Percentiles rank a stretch among this genome's conserved stretches.
Evolutionary conservation across 1,284 basidiomycete species (phyloP).

Genomic region (Macrocybe sp.): DNA sequence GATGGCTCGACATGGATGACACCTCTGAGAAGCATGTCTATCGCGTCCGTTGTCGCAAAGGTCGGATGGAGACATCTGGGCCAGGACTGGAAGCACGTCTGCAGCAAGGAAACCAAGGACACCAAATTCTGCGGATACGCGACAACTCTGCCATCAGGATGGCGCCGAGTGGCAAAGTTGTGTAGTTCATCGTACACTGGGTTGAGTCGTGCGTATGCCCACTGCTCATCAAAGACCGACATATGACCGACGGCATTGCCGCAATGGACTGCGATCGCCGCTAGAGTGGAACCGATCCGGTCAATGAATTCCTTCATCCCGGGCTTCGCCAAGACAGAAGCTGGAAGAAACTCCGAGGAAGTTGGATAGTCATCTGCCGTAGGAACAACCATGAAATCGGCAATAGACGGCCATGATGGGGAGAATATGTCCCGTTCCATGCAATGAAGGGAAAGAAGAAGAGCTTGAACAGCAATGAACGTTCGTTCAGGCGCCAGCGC

Average conservation of each 20-base stretch:
- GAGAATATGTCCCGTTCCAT: conserved; percentile 68
- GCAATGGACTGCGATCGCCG: conserved; percentile 60
- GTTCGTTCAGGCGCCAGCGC: conserved; percentile 70
- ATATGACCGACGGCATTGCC: conserved; percentile 70
- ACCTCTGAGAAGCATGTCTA: conserved; percentile 80
- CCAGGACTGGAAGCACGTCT: conserved; percentile 81
- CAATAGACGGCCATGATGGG: conserved; percentile 73
- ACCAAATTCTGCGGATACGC: conserved; percentile 65
- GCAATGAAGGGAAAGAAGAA: conserved; percentile 67
- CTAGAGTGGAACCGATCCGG: conserved; percentile 57
- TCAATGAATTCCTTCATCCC: conserved; percentile 79
- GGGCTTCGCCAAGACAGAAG: conserved; percentile 50
- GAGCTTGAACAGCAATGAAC: conserved; percentile 73
- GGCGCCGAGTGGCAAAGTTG: conserved; percentile 59
- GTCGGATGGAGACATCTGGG: conserved; percentile 71
- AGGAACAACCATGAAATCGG: conserved; percentile 64
- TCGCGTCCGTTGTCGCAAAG: conserved; percentile 54
- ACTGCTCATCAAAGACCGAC: conserved; percentile 84
- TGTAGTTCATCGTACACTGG: conserved; percentile 68
- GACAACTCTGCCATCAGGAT: conserved; percentile 60
- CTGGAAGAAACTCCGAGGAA: conserved; percentile 58
- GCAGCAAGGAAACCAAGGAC: conserved; percentile 71
- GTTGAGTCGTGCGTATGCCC: conserved; percentile 55
- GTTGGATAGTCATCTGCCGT: conserved; percentile 65
- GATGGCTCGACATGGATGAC: conserved; percentile 81